Conservation (phyloP, 352 stramenopile species). For the Thraustotheca clavata region DNA sequence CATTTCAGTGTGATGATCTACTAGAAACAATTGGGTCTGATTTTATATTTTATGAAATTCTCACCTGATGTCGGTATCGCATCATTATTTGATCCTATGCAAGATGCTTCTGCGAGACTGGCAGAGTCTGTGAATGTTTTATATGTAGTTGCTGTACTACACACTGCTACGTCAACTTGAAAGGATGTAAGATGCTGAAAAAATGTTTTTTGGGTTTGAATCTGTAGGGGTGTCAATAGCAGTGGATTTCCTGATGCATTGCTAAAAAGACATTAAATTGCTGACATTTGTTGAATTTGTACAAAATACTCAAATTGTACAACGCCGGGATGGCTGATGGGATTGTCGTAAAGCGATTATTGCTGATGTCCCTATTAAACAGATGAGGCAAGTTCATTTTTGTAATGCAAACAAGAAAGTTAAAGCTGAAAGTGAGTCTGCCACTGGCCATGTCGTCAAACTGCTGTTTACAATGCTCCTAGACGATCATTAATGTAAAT, state of each 20-base stretch:
- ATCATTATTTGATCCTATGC: background rate
- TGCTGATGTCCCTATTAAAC: background rate
- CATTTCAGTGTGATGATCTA: background rate
- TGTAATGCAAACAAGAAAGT: background rate
- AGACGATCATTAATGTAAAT: background rate
- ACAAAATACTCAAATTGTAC: too few relatives aligned
- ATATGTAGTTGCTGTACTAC: background rate
- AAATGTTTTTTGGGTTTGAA: background rate
- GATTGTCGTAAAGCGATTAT: too few relatives aligned
- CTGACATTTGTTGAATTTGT: too few relatives aligned
- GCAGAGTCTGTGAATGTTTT: background rate
- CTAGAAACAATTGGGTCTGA: background rate
- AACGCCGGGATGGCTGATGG: too few relatives aligned
- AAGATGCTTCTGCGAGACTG: background rate
- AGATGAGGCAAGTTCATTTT: background rate
- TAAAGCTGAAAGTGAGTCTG: background rate
- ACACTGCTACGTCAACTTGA: background rate
- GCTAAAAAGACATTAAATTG: too few relatives aligned
- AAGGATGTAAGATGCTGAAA: constrained; percentile 1
- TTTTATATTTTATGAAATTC: background rate
- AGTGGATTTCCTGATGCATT: constrained; percentile 4
- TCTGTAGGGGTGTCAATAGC: background rate
- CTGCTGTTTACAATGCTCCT: background rate
- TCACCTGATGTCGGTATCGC: background rate
- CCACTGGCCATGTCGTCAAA: background rate